Percentiles rank a stretch among this genome's conserved stretches.
These are phyloP conservation scores for Arabidopsis thaliana DNA, from an alignment of 345 rosid species.

Conservation along the genomic window TAIR10.1 NC_003076.8:25092001-25092500, in stretches of 20 bases:
- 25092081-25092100: neutral
- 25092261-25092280: constrained; percentile 17
- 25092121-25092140: neutral
- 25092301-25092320: constrained; percentile 36
- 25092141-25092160: neutral
- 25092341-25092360: constrained; percentile 37
- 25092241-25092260: constrained; percentile 13
- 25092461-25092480: neutral
- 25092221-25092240: neutral
- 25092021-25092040: neutral
- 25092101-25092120: neutral
- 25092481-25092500: neutral
- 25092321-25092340: constrained; percentile 34
- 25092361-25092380: constrained; percentile 27
- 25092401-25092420: neutral
- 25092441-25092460: neutral
- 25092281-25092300: constrained; percentile 39
- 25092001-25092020: neutral
- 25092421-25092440: neutral
- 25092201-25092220: neutral
- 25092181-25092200: neutral
- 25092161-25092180: neutral
- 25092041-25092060: neutral
- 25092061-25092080: neutral
- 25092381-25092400: neutral